Percentiles rank a stretch among this genome's conserved stretches.
Conservation (phyloP, 768 basidiomycete genomes). For the Cantharellus anzutake region DNA sequence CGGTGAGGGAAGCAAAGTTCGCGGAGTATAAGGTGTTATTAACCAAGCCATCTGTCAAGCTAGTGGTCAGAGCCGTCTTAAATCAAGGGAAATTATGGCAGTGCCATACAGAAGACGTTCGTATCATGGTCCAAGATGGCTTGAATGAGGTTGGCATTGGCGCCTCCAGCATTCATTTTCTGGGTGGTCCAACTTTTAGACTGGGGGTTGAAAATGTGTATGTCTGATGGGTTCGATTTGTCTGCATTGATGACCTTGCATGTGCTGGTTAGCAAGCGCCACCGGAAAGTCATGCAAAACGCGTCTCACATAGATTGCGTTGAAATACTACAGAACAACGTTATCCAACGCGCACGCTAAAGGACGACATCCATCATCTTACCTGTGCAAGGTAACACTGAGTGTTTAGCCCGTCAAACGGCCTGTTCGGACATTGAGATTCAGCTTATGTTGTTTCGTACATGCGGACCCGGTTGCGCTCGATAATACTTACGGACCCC, state of each 20-base stretch:
- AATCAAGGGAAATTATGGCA: background rate
- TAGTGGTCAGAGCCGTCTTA: background rate
- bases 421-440: constrained; percentile 8
- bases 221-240: constrained; percentile 37
- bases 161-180: constrained; percentile 25
- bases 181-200: constrained; percentile 55
- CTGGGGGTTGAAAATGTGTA: constrained; percentile 67
- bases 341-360: background rate
- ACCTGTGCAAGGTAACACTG: constrained; percentile 17
- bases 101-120: constrained; percentile 57
- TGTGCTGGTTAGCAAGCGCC: constrained; percentile 22
- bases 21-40: constrained; percentile 45
- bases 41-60: constrained; percentile 41
- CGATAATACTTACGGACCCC: constrained; percentile 46
- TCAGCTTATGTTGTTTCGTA: background rate
- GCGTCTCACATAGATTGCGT: background rate
- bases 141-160: constrained; percentile 43
- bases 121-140: constrained; percentile 89
- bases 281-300: background rate
- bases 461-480: background rate
- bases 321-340: background rate
- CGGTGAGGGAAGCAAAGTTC: constrained; percentile 45
- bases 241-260: constrained; percentile 56
- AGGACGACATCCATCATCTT: background rate
- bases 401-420: constrained; percentile 20